Percentiles rank a stretch among this genome's conserved stretches.
These are phyloP conservation scores for Marchantia paleacea DNA, from an alignment of 225 moss, liverwort and hornwort species.

Conservation along the genomic window DNA sequence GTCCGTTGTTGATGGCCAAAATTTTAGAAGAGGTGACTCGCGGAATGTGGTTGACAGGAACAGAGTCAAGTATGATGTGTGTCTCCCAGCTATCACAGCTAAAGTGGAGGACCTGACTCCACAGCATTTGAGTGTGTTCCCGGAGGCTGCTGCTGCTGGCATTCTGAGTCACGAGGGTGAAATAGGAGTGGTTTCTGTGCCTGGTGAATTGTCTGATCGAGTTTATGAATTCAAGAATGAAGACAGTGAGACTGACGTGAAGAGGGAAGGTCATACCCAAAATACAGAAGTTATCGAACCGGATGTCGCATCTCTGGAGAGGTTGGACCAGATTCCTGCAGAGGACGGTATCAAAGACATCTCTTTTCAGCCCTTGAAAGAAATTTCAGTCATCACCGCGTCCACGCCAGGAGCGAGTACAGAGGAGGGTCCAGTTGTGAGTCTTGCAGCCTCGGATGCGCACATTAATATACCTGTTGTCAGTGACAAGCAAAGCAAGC, in stretches of 20 bases:
- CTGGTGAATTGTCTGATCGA: neutral
- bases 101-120: neutral
- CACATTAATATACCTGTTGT: neutral
- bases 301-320: neutral
- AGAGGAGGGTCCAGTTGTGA: neutral
- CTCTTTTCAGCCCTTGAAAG: neutral
- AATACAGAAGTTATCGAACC: neutral
- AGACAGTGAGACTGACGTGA: neutral
- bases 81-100: neutral
- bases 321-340: neutral
- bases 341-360: neutral
- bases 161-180: neutral
- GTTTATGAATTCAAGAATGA: neutral
- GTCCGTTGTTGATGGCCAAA: too few species aligned
- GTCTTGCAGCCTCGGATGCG: neutral
- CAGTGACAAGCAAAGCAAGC: neutral
- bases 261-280: neutral
- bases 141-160: neutral
- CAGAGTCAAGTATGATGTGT: slow-evolving; percentile 25
- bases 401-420: neutral
- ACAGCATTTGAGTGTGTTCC: too few species aligned
- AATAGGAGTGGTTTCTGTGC: neutral
- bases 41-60: slow-evolving; percentile 1
- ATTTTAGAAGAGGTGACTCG: neutral
- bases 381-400: neutral